Conservation (phyloP, 805 yeast genomes). For the Scheffersomyces stipitis region DNA sequence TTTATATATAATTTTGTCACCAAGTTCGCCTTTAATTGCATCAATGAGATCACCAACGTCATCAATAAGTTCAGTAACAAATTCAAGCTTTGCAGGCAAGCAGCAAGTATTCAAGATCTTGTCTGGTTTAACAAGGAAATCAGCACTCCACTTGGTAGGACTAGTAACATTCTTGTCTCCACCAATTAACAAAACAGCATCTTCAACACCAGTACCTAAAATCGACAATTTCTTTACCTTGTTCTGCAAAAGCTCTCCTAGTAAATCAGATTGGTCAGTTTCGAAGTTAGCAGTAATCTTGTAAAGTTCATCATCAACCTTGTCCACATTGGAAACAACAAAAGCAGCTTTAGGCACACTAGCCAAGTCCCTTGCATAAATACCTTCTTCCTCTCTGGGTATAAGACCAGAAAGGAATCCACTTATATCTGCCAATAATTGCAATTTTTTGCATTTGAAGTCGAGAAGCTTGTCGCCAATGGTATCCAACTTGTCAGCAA, state of each 20-base stretch:
- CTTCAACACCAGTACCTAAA: slow-evolving; percentile 21
- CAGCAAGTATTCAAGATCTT: slow-evolving; percentile 17
- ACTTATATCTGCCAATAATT: no score
- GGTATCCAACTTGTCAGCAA: no score
- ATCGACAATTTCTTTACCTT: slow-evolving; percentile 16
- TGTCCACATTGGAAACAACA: slow-evolving; percentile 21
- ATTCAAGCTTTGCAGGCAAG: no score
- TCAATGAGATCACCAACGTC: no score
- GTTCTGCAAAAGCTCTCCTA: slow-evolving; percentile 12
- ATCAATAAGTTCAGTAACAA: no score
- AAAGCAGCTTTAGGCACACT: slow-evolving; percentile 24
- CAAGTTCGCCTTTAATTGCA: no score
- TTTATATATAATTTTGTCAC: no score
- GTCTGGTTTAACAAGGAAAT: slow-evolving; percentile 19
- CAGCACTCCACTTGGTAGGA: slow-evolving; percentile 21
- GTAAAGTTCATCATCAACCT: slow-evolving; percentile 16
- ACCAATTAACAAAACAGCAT: slow-evolving; percentile 12
- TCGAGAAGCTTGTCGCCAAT: slow-evolving; percentile 4
- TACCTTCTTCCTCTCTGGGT: no score
- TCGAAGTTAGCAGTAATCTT: slow-evolving; percentile 23
- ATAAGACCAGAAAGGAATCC: no score
- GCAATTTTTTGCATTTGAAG: no score
- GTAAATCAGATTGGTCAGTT: slow-evolving; percentile 18
- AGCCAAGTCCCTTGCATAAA: no score
- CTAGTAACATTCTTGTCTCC: slow-evolving; percentile 11